Evolutionary conservation across 805 yeast species (phyloP).

Genomic region (Barnettozyma siamensis): DNA sequence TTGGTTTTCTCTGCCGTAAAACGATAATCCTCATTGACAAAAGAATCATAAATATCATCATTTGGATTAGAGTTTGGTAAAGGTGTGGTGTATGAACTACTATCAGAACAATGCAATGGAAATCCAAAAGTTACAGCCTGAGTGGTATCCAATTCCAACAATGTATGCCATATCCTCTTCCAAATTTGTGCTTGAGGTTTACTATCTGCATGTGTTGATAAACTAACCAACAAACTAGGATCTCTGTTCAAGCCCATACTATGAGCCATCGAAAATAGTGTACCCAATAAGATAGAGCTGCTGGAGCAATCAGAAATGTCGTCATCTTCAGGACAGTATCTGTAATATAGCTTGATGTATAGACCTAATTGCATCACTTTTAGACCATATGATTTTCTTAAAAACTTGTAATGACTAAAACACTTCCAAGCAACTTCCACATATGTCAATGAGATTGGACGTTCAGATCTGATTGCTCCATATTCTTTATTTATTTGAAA

Average conservation of each 20-base stretch:
- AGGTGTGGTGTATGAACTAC: slow-evolving; percentile 17
- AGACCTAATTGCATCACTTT: slow-evolving; percentile 49
- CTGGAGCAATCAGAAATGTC: slow-evolving; percentile 48
- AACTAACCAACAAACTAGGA: slow-evolving; percentile 30
- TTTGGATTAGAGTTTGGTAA: slow-evolving; percentile 28
- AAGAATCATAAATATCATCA: slow-evolving; percentile 34
- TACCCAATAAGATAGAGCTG: slow-evolving; percentile 40
- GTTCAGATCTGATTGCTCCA: slow-evolving; percentile 1
- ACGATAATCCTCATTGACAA: slow-evolving; percentile 28
- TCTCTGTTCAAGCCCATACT: slow-evolving; percentile 54
- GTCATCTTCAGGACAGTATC: slow-evolving; percentile 50
- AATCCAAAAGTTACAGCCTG: slow-evolving; percentile 13
- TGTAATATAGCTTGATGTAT: slow-evolving; percentile 42
- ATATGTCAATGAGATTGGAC: slow-evolving; percentile 9
- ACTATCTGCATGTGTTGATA: slow-evolving; percentile 9
- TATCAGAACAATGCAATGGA: slow-evolving; percentile 16
- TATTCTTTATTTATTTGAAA: slow-evolving; percentile 4
- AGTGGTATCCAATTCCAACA: slow-evolving; percentile 21
- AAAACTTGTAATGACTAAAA: slow-evolving; percentile 44
- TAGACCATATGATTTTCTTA: slow-evolving; percentile 38
- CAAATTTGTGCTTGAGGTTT: slow-evolving; percentile 17
- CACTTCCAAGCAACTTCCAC: slow-evolving; percentile 28
- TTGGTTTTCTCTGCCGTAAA: slow-evolving; percentile 28
- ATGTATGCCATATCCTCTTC: slow-evolving; percentile 23
- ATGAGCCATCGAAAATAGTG: slow-evolving; percentile 47